These are phyloP conservation scores for Trichaptum fuscoviolaceum DNA, from an alignment of 768 basidiomycete species.

Conservation along the genomic window DNA sequence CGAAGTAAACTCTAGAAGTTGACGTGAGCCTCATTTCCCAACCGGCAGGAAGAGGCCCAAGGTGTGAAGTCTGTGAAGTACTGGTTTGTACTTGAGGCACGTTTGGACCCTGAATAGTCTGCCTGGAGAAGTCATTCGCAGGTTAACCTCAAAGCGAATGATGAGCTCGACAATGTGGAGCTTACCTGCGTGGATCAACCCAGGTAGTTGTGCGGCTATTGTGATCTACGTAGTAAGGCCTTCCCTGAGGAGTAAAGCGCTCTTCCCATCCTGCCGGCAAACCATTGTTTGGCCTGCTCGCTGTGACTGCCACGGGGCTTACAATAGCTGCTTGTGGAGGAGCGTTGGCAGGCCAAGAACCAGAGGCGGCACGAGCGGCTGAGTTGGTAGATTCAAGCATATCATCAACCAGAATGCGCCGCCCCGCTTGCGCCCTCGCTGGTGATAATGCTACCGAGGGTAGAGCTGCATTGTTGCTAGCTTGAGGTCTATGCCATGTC, in stretches of 20 bases:
- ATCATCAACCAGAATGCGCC: slow-evolving; percentile 79
- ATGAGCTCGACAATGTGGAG: background rate
- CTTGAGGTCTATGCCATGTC: slow-evolving; percentile 92
- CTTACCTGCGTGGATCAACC: slow-evolving; percentile 87
- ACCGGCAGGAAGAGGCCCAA: slow-evolving; percentile 93
- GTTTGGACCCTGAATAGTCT: slow-evolving; percentile 51
- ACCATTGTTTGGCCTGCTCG: slow-evolving; percentile 51
- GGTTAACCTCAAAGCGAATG: background rate
- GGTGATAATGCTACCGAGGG: slow-evolving; percentile 80
- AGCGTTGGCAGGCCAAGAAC: slow-evolving; percentile 29
- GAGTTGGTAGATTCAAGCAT: slow-evolving; percentile 69
- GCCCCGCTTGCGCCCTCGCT: slow-evolving; percentile 81
- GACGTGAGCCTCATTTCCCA: slow-evolving; percentile 99
- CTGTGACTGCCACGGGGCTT: slow-evolving; percentile 50
- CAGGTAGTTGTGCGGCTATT: slow-evolving; percentile 99
- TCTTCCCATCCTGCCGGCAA: slow-evolving; percentile 99
- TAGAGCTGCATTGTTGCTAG: slow-evolving; percentile 62
- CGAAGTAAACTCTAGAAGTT: slow-evolving; percentile 98
- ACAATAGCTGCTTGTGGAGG: slow-evolving; percentile 32
- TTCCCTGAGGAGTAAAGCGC: slow-evolving; percentile 95
- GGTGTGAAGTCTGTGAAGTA: slow-evolving; percentile 63
- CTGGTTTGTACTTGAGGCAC: background rate
- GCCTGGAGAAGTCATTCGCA: slow-evolving; percentile 23
- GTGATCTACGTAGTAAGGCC: slow-evolving; percentile 99
- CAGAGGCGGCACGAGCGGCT: slow-evolving; percentile 24